Conservation (phyloP, 495 filamentous ascomycete species). For the Penicillium riverlandense region DNA sequence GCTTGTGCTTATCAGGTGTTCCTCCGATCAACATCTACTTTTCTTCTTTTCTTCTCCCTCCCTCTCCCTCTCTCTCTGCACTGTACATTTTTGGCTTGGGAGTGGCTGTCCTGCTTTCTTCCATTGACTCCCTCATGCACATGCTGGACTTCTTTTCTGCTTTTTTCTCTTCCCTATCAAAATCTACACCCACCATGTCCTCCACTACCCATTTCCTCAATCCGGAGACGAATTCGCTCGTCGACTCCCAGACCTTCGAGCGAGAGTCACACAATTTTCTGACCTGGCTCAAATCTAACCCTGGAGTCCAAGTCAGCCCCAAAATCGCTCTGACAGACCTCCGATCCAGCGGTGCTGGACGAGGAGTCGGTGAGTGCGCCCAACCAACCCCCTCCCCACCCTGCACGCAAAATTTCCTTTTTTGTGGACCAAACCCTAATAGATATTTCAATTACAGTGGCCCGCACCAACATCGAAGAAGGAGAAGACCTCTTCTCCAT, state of each 20-base stretch:
- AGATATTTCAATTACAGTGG: constrained; percentile 34
- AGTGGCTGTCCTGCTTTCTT: neutral
- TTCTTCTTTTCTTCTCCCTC: constrained; percentile 12
- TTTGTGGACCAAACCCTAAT: neutral
- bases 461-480: constrained; percentile 46
- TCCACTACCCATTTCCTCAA: constrained; percentile 25
- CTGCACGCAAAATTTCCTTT: constrained; percentile 12
- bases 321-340: constrained; percentile 52
- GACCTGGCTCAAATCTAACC: constrained; percentile 45
- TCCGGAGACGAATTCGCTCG: too few species aligned
- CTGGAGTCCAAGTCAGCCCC: constrained; percentile 44
- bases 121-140: neutral
- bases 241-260: constrained; percentile 37
- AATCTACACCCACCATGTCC: constrained; percentile 24
- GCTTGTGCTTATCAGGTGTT: neutral
- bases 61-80: neutral
- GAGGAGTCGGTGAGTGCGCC: constrained; percentile 52
- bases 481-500: constrained; percentile 62
- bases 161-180: constrained; percentile 5
- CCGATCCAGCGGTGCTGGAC: constrained; percentile 41
- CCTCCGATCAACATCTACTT: constrained; percentile 9
- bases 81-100: neutral
- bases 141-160: constrained; percentile 1
- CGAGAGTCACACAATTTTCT: constrained; percentile 43
- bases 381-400: constrained; percentile 7